Evolutionary conservation across 805 yeast species (phyloP), one percentile per base, ranked within the genome.

Genomic region (Ogataea parapolymorpha): DNA sequence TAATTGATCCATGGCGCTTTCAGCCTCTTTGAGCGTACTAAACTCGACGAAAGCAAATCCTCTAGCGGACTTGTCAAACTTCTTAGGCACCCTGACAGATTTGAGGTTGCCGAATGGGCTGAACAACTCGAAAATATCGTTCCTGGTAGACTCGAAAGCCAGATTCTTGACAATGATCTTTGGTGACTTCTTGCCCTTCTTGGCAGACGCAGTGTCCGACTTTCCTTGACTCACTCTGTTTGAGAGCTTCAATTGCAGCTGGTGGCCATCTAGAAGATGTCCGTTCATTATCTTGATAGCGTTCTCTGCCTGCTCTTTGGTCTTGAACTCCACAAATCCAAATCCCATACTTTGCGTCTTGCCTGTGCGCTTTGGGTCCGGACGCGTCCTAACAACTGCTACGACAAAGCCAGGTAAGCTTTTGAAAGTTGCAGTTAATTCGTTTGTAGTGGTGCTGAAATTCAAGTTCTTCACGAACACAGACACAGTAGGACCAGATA

Each of bases 1-100:
- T 49, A 93, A 75, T 60, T 90, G 91, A 54, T 83, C 82, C 91
- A 93, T 85, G 11, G 98, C 99, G 58, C 73, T 79, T 60, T 85
- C 95, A 1, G 99, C 97, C 64, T 93, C 99, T 62, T 87, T 81
- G 16, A 86, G 74, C 29, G 93, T 69, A 9, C 85, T 70, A 59
- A 85, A 93, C 66, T 93, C 99, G 33, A 95, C 96, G 63, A 93
- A 93, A 0, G 98, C 99, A 71, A 93, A 93, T 61, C 99, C 99
- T 61, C 99, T 80, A 10, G 97, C 95, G 26, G 88, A 76, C 59
- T 84, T 85, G 72, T 93, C 95, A 69, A 91, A 90, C 63, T 93
- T 93, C 77, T 85, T 85, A 24, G 99, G 99, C 35, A 93, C 91
- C 59, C 99, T 80, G 31, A 90, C 96, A 2, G 97, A 85, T 56